Conservation (phyloP, 805 yeast genomes). For the Ogataea trehalophila region DNA sequence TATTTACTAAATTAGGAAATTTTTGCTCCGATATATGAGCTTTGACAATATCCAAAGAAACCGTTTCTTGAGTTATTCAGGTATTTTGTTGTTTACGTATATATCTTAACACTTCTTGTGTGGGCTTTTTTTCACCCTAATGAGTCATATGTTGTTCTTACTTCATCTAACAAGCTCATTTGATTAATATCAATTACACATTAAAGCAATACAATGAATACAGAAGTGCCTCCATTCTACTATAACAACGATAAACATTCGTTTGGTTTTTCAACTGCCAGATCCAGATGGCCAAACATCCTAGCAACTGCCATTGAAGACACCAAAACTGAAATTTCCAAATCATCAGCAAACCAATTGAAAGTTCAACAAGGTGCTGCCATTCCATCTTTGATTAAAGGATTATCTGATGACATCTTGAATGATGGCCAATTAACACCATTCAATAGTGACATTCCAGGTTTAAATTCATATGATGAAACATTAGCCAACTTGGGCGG, state of each 20-base stretch:
- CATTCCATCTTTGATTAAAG: constrained; percentile 38
- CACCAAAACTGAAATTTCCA: constrained; percentile 25
- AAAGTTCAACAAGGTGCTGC: constrained; percentile 41
- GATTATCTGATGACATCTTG: constrained; percentile 40
- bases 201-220: neutral
- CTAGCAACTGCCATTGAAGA: constrained; percentile 65
- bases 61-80: too few relatives aligned
- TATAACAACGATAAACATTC: constrained; percentile 66
- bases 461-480: constrained; percentile 57
- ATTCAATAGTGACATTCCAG: constrained; percentile 33
- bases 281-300: constrained; percentile 84
- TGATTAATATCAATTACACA: neutral
- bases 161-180: too few relatives aligned
- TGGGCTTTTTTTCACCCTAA: too few relatives aligned
- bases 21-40: too few relatives aligned
- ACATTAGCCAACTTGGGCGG: constrained; percentile 35
- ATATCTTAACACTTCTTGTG: too few relatives aligned
- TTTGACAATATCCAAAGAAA: too few relatives aligned
- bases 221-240: constrained; percentile 43
- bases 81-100: too few relatives aligned
- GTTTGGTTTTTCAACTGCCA: constrained; percentile 77
- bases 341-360: constrained; percentile 9
- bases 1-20: too few relatives aligned
- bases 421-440: constrained; percentile 40
- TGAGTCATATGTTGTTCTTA: too few relatives aligned